Percentiles rank a stretch among this genome's conserved stretches.
phyloP scores from a whole-genome alignment of 495 filamentous ascomycete species.

The Aspergillus heteromorphus region DNA sequence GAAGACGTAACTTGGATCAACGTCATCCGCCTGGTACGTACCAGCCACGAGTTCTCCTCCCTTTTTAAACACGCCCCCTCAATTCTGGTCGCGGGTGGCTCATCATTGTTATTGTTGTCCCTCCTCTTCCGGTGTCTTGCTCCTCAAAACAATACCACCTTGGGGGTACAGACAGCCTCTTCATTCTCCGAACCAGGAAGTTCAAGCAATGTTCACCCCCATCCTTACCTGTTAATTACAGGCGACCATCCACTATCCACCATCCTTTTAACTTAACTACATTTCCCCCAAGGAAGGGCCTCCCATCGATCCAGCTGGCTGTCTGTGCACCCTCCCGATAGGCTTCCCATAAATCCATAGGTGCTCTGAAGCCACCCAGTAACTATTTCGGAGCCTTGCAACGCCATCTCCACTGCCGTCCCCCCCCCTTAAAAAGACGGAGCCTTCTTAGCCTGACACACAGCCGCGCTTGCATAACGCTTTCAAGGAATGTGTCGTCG shows the following conservation, averaged over 20 bases:
- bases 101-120: background rate
- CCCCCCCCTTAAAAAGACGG: conserved; percentile 17
- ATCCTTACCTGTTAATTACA: background rate
- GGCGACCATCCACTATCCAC: background rate
- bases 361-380: conserved; percentile 13
- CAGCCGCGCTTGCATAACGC: conserved; percentile 28
- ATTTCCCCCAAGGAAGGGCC: no score
- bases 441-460: conserved; percentile 24
- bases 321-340: conserved; percentile 15
- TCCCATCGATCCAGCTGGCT: background rate
- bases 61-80: background rate
- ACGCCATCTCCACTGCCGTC: conserved; percentile 22
- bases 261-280: no score
- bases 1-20: conserved; percentile 8
- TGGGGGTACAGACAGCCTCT: background rate
- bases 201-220: background rate
- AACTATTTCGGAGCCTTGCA: conserved; percentile 18
- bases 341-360: conserved; percentile 16
- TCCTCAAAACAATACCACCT: background rate
- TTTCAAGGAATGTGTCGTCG: conserved; percentile 25
- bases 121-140: background rate
- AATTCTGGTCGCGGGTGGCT: background rate
- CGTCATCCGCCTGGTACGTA: conserved; percentile 8
- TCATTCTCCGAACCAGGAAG: background rate
- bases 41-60: conserved; percentile 10